Base-by-base conservation (phyloP, 2,329 filamentous ascomycete genomes). In the Trichophyton verrucosum region DNA sequence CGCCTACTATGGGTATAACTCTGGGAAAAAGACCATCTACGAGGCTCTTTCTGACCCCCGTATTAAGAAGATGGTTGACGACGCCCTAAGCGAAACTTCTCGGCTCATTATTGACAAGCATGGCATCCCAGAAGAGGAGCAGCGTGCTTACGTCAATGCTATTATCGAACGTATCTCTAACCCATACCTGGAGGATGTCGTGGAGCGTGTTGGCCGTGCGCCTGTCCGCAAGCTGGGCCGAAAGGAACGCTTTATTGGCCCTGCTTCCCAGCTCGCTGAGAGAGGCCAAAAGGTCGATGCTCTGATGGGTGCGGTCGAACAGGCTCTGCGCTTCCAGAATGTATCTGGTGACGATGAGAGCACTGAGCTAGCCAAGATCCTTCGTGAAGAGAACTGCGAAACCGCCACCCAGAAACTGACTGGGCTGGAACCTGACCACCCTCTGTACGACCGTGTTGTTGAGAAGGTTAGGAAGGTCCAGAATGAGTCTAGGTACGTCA, bases 221-320 rank as follows among this genome's bases (percentile, higher is more conserved):
- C 94, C 94, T 17, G 80, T 99, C 63, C 88, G 94, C 73, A 99
- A 99, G 81, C 82, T 99, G 38, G 87, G 87, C 66, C 88, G 91
- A 75, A 94, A 95, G 78, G 94, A 99, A 79, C 91, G 94, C 51
- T 96, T 99, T 79, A 86, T 99, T 68, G 91, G 88, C 53, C 94
- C 94, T 3, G 92, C 94, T 53, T 84, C 89, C 8, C 88, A 95
- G 76, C 83, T 99, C 17, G 91, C 91, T 53, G 90, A 96, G 80
- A 80, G 82, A 63, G 90, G 84, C 62, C 80, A 89, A 75, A 82
- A 83, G 67, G 87, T 86, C 73, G 81, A 85, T 61, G 85, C 83
- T 59, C 81, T 99, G 33, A 79, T 97, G 59, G 87, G 86, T 62
- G 88, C 89, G 20, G 84, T 94, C 53, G 92, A 97, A 80, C 90